phyloP scores from a whole-genome alignment of 257 asterid species.

The Ocimum tenuiflorum region DNA sequence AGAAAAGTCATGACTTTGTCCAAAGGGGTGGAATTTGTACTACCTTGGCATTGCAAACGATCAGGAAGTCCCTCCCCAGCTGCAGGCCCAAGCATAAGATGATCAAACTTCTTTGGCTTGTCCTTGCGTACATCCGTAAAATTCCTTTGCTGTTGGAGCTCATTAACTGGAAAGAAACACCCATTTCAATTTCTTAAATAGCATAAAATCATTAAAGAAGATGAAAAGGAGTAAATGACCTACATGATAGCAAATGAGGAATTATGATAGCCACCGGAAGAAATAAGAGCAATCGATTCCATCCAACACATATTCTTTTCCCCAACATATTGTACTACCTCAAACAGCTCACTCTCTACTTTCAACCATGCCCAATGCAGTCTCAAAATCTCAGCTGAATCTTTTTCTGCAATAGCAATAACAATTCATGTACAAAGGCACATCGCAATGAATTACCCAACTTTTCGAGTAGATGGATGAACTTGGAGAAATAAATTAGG shows the following conservation, averaged over 20 bases:
- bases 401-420: constrained; percentile 14
- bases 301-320: too few relatives aligned
- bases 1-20: not conserved
- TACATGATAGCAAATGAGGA: constrained; percentile 37
- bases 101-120: constrained; percentile 54
- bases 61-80: constrained; percentile 69
- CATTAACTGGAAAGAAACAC: constrained; percentile 48
- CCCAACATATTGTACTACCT: too few relatives aligned
- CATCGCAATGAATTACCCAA: not conserved
- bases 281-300: too few relatives aligned
- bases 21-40: not conserved
- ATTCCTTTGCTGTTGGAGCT: constrained; percentile 37
- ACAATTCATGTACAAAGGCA: not conserved
- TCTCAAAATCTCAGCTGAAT: too few relatives aligned
- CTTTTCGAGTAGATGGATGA: not conserved
- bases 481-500: too few relatives aligned
- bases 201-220: not conserved
- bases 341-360: too few relatives aligned
- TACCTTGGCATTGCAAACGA: constrained; percentile 87
- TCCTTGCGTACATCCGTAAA: constrained; percentile 26
- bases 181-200: not conserved
- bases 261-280: too few relatives aligned
- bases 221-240: not conserved
- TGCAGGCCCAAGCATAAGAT: constrained; percentile 74
- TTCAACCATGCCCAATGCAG: too few relatives aligned